A percentile compares a stretch with the other conserved stretches of the same genome.
These are phyloP conservation scores for Metschnikowia colocasiae DNA, from an alignment of 805 yeast genomes.

Conservation along the genomic window DNA sequence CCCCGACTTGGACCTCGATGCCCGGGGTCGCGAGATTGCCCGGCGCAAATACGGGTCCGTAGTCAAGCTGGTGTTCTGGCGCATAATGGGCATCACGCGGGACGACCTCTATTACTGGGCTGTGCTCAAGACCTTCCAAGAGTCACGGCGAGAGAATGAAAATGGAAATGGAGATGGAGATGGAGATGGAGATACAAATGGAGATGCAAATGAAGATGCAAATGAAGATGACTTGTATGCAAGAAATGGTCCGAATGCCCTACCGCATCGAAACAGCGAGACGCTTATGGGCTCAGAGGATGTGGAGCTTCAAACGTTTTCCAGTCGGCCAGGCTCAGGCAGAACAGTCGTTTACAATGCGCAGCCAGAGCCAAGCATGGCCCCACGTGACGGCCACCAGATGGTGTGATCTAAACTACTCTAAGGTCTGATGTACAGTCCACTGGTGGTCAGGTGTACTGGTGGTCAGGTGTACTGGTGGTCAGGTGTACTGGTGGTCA, in stretches of 20 bases:
- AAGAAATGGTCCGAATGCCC: too few relatives aligned
- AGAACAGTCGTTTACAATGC: not conserved
- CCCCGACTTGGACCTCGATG: slow-evolving; percentile 40
- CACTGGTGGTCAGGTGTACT: too few relatives aligned
- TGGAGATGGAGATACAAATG: not conserved
- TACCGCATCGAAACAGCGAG: not conserved
- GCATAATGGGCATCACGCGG: slow-evolving; percentile 50
- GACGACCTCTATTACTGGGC: slow-evolving; percentile 51
- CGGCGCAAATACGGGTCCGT: slow-evolving; percentile 28
- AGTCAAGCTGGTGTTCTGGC: slow-evolving; percentile 46
- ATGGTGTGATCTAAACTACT: not conserved
- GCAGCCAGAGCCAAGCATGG: not conserved
- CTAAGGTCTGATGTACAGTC: too few relatives aligned
- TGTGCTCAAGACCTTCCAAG: slow-evolving; percentile 26
- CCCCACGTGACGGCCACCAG: not conserved
- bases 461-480: too few relatives aligned
- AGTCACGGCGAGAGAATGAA: not conserved
- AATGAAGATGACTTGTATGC: not conserved
- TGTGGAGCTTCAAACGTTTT: not conserved
- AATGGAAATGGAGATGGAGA: too few relatives aligned
- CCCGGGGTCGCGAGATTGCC: slow-evolving; percentile 40
- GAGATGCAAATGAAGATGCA: not conserved
- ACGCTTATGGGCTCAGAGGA: not conserved
- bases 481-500: too few relatives aligned
- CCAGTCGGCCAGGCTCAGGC: not conserved